Base-by-base conservation (phyloP, 371 early-diverging fungal species). In the Syncephalis fuscata region DNA sequence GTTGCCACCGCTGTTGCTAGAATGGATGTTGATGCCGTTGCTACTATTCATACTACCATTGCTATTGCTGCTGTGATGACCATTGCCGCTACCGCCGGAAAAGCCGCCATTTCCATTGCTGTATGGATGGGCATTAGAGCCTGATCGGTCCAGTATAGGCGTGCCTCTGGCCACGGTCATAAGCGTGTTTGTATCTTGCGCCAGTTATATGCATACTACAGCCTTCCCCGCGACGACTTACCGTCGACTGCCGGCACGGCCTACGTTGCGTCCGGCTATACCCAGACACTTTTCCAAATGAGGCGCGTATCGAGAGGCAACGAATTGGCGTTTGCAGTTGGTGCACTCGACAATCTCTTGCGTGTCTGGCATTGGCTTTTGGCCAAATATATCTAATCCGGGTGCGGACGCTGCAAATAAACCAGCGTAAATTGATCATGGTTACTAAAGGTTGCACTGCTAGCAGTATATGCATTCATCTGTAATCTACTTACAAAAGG, bases 281-380 rank as follows among this genome's bases (percentile, higher is more conserved):
- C 89, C 89, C 46, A 91, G 64, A 61, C 92, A 91, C 52, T 88
- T 88, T 61, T 88, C 89, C 46, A 91, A 61, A 62, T 89, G 89
- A 19, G 86, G 73, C 1, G 89, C 88, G 56, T 83, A 91, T 51
- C 88, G 67, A 25, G 74, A 68, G 14, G 86, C 74, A n/a, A 89
- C 82, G 59, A 74, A 82, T 23, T 67, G 59, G 27, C 73, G 71
- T 50, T 71, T 68, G 64, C 92, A 91, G 56, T 76, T 79, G 17
- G 75, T 75, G 56, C 92, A 91, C 42, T 83, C 71, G 56, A 73
- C 77, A 7, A 71, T 67, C 21, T 82, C 82, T 46, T 68, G 54
- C 39, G 62, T 67, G 46, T 65, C 67, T 20, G 66, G 50, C 36
- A 65, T 70, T 40, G 74, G 73, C 16, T 63, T 71, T 45, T 76